Conservation (phyloP, 768 basidiomycete species). For the Pholiota molesta region DNA sequence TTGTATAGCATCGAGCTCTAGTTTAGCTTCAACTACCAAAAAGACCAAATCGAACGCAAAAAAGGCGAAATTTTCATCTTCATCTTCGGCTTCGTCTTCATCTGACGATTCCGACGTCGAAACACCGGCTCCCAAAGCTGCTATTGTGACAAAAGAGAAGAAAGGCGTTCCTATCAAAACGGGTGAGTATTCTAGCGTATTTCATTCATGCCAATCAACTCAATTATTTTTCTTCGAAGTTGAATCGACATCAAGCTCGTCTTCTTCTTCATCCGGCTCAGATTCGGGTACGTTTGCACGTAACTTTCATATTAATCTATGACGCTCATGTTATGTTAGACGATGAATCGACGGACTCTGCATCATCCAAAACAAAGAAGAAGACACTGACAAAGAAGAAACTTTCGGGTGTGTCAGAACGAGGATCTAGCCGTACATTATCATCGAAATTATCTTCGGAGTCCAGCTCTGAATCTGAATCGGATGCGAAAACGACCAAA, state of each 20-base stretch:
- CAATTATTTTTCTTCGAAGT: not conserved
- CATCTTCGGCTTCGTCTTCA: conserved; percentile 24
- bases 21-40: conserved; percentile 16
- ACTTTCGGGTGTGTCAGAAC: conserved; percentile 21
- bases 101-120: conserved; percentile 18
- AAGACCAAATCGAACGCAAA: conserved; percentile 28
- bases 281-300: conserved; percentile 28
- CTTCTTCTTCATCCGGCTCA: conserved; percentile 38
- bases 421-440: conserved; percentile 44
- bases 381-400: conserved; percentile 17
- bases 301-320: not conserved
- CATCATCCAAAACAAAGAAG: conserved; percentile 19
- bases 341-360: conserved; percentile 41
- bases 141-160: not conserved
- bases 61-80: conserved; percentile 26
- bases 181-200: not conserved
- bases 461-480: conserved; percentile 31
- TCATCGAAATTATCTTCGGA: conserved; percentile 25
- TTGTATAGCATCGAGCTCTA: conserved; percentile 11
- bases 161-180: not conserved
- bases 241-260: conserved; percentile 18
- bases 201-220: not conserved
- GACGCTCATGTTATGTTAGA: conserved; percentile 12
- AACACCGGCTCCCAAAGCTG: not conserved
- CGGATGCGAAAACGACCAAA: conserved; percentile 10